Evolutionary conservation across 192 early-diverging fungal genomes (phyloP).

Genomic region (Coemansia sp.): DNA sequence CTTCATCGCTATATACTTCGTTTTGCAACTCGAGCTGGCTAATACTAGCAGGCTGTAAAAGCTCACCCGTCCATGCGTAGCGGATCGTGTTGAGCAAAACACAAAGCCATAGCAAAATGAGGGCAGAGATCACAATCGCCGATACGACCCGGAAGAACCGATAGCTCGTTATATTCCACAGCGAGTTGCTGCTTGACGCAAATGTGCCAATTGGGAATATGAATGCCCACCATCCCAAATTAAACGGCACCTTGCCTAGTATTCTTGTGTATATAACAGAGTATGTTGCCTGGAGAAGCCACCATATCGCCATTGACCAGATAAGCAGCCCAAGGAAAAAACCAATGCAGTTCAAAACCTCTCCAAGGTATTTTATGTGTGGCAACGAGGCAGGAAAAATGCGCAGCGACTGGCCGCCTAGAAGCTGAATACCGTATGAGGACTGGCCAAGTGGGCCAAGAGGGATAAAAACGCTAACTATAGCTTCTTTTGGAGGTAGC

Average conservation of each 20-base stretch:
- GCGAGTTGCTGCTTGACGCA: conserved; percentile 21
- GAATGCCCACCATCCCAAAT: conserved; percentile 61
- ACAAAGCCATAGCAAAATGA: conserved; percentile 33
- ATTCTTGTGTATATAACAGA: conserved; percentile 30
- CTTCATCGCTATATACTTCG: neutral
- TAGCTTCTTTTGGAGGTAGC: conserved; percentile 55
- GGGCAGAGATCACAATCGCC: conserved; percentile 33
- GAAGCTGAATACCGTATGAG: conserved; percentile 52
- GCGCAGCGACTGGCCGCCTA: conserved; percentile 43
- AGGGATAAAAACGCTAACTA: conserved; percentile 54
- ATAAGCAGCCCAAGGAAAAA: conserved; percentile 41
- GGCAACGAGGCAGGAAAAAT: conserved; percentile 28
- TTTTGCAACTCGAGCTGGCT: conserved; percentile 20
- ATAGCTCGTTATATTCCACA: conserved; percentile 21
- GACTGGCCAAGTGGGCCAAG: conserved; percentile 56
- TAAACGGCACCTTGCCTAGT: conserved; percentile 44
- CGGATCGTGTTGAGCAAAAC: conserved; percentile 26
- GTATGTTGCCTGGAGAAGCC: conserved; percentile 41
- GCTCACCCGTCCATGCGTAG: conserved; percentile 45
- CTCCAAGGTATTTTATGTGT: conserved; percentile 24
- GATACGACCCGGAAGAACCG: conserved; percentile 43
- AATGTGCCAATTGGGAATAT: conserved; percentile 57
- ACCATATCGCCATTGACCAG: conserved; percentile 55
- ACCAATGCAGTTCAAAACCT: conserved; percentile 25
- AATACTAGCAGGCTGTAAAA: conserved; percentile 33